These are phyloP conservation scores for Coelastrella sp. DNA, from an alignment of 139 green algal species.

Conservation along the genomic window DNA sequence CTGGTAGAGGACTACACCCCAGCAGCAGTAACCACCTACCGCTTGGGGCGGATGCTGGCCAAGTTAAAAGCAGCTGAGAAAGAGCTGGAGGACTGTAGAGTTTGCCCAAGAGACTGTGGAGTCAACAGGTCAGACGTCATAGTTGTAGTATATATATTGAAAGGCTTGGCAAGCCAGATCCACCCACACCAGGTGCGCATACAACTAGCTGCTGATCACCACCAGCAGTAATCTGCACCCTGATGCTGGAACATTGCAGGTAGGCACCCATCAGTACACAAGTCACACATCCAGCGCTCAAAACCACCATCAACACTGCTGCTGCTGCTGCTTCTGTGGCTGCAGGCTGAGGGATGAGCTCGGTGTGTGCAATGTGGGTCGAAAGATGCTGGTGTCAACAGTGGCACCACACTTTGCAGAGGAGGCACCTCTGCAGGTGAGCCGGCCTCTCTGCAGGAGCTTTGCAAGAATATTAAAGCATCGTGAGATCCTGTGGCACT, in stretches of 20 bases:
- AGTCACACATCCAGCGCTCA: no score
- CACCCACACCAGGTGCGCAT: not conserved
- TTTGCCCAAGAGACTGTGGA: constrained; percentile 27
- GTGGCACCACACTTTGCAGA: constrained; percentile 49
- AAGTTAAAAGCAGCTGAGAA: constrained; percentile 37
- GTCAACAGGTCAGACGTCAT: constrained; percentile 7
- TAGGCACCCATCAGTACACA: not conserved
- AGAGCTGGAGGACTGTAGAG: constrained; percentile 38
- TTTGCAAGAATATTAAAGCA: not conserved
- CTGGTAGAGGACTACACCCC: constrained; percentile 40
- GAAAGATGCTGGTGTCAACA: constrained; percentile 37
- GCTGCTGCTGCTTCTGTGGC: not conserved
- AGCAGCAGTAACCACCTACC: constrained; percentile 37
- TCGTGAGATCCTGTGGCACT: not conserved
- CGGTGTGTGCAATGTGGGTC: constrained; percentile 41
- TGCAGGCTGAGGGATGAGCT: constrained; percentile 18
- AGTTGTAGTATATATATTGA: not conserved
- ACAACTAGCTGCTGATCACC: no score
- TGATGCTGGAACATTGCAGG: not conserved
- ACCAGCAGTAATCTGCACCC: no score
- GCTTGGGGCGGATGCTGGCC: constrained; percentile 24
- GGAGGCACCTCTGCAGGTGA: constrained; percentile 32
- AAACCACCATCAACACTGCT: not conserved
- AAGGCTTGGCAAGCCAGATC: not conserved
- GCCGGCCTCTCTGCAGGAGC: not conserved